Conservation (phyloP, 208 protist genomes). For the Acanthamoeba royreba region DNA sequence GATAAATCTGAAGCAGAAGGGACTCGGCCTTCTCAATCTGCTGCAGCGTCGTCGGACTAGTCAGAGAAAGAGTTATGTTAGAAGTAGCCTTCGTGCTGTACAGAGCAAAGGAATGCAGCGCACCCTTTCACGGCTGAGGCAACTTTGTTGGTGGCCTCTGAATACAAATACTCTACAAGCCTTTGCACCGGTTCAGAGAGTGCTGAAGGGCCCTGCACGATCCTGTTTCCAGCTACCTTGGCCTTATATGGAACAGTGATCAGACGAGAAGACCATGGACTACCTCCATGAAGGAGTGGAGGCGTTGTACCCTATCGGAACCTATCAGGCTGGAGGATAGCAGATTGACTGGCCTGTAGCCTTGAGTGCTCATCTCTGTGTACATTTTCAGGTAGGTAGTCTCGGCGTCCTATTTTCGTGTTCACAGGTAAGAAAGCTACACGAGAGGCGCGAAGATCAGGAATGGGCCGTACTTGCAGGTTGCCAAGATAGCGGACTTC, state of each 20-base stretch:
- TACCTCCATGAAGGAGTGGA: neutral
- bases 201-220: neutral
- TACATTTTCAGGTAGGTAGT: neutral
- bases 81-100: neutral
- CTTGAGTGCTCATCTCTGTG: neutral
- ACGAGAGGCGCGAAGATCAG: neutral
- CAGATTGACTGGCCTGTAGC: neutral
- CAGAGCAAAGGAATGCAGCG: neutral
- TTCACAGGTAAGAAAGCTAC: neutral
- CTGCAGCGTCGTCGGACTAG: neutral
- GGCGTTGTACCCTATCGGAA: neutral
- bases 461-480: neutral
- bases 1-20: neutral
- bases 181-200: neutral
- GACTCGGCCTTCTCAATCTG: constrained; percentile 10
- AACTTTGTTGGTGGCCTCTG: neutral
- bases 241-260: neutral
- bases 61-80: too few species aligned
- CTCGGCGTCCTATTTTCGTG: neutral
- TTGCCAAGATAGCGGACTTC: neutral
- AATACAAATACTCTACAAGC: neutral
- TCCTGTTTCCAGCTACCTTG: neutral
- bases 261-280: neutral
- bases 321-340: neutral
- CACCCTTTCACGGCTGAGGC: neutral